A percentile compares a stretch with the other conserved stretches of the same genome.
Conservation (phyloP, 345 rosid genomes). For the Gossypioides kirkii region DNA sequence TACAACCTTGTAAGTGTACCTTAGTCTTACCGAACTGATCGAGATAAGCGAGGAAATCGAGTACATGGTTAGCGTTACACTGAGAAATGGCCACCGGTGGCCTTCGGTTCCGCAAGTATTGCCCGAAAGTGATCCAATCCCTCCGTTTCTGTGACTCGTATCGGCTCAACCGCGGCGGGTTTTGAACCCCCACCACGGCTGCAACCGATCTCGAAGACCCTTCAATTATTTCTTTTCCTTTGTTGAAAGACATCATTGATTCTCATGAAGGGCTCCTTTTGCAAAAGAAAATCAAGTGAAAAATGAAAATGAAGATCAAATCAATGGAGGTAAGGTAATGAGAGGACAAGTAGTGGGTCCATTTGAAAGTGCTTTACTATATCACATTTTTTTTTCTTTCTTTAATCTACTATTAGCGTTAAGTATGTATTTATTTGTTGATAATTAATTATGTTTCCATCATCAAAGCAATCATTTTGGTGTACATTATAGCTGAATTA, state of each 20-base stretch:
- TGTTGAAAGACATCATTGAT: slow-evolving; percentile 37
- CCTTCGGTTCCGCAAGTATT: slow-evolving; percentile 73
- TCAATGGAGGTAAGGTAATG: slow-evolving; percentile 25
- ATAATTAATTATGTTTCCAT: slow-evolving; percentile 51
- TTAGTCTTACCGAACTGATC: slow-evolving; percentile 89
- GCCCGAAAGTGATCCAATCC: slow-evolving; percentile 90
- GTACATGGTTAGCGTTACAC: slow-evolving; percentile 57
- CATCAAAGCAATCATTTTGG: slow-evolving; percentile 51
- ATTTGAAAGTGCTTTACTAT: slow-evolving; percentile 38
- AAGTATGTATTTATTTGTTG: slow-evolving; percentile 29
- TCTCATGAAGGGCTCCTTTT: background rate
- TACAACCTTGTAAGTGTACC: slow-evolving; percentile 74
- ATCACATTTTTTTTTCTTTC: slow-evolving; percentile 46
- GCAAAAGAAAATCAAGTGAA: slow-evolving; percentile 17
- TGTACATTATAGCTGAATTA: slow-evolving; percentile 24
- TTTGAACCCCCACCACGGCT: slow-evolving; percentile 21
- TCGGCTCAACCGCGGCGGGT: slow-evolving; percentile 54
- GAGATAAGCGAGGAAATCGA: slow-evolving; percentile 75
- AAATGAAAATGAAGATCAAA: slow-evolving; percentile 26
- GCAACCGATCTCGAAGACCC: slow-evolving; percentile 34
- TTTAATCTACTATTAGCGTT: slow-evolving; percentile 55
- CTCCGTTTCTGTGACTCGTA: slow-evolving; percentile 80
- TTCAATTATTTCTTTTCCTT: slow-evolving; percentile 65
- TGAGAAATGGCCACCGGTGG: slow-evolving; percentile 71
- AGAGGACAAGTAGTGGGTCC: slow-evolving; percentile 63